A percentile compares a stretch with the other conserved stretches of the same genome.
Conservation (phyloP, 352 stramenopile species). For the Blastocystis sp. region DNA sequence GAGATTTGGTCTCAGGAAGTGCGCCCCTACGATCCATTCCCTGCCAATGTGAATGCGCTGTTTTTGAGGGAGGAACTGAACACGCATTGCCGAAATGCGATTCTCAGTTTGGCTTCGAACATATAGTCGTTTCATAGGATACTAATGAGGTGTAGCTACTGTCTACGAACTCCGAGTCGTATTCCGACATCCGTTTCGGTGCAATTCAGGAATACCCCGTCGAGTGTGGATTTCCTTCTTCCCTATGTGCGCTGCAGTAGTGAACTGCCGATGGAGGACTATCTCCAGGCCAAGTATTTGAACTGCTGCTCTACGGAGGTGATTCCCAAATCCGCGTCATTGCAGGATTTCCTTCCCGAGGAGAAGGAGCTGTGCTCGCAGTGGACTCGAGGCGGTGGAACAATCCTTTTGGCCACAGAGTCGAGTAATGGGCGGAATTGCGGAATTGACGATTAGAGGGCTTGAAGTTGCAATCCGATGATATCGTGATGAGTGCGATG, state of each 20-base stretch:
- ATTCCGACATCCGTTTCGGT: neutral
- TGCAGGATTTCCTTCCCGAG: neutral
- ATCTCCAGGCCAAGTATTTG: constrained; percentile 45
- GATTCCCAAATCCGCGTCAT: neutral
- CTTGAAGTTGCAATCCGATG: neutral
- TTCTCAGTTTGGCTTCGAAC: constrained; percentile 17
- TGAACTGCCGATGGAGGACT: neutral
- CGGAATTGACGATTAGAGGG: no score
- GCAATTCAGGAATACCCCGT: neutral
- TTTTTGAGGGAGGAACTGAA: neutral
- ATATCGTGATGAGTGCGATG: neutral
- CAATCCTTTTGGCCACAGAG: no score
- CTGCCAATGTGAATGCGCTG: neutral
- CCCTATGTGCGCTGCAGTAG: constrained; percentile 6
- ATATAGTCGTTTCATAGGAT: constrained; percentile 32
- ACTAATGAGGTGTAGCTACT: neutral
- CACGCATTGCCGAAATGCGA: neutral
- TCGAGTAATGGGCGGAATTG: no score
- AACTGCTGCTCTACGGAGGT: neutral
- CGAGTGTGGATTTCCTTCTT: neutral
- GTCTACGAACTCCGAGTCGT: neutral
- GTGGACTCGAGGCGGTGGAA: neutral
- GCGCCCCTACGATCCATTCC: neutral
- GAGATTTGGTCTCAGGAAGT: neutral
- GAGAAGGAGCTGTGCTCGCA: neutral